A percentile compares a stretch with the other conserved stretches of the same genome.
phyloP scores from a whole-genome alignment of 495 filamentous ascomycete species.

The Evernia prunastri region DNA sequence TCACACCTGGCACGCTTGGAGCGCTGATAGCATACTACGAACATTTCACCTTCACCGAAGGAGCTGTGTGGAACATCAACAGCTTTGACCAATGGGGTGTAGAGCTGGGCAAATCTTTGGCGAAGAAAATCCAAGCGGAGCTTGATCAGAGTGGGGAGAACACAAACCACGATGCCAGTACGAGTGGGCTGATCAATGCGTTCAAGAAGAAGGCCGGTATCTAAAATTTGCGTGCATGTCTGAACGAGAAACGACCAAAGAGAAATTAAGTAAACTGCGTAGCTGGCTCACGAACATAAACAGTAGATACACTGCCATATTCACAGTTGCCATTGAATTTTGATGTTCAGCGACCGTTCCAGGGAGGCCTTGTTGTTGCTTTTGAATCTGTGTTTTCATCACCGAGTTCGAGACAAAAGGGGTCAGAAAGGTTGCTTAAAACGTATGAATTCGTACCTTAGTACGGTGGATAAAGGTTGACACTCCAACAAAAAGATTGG shows the following conservation, averaged over 20 bases:
- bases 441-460: too few species aligned
- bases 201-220: slow-evolving; percentile 65
- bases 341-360: not conserved
- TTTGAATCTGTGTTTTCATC: not conserved
- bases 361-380: not conserved
- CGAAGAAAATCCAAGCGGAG: slow-evolving; percentile 80
- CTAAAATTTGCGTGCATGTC: not conserved
- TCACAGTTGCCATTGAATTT: not conserved
- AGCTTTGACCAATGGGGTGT: slow-evolving; percentile 99
- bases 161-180: slow-evolving; percentile 72
- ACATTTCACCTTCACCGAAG: slow-evolving; percentile 96
- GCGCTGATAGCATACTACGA: slow-evolving; percentile 98
- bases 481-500: too few species aligned
- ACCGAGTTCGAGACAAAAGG: too few species aligned
- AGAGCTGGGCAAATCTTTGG: slow-evolving; percentile 91
- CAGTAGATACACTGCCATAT: not conserved
- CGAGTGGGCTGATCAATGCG: slow-evolving; percentile 77
- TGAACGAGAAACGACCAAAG: not conserved
- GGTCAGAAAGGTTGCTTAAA: too few species aligned
- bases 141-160: slow-evolving; percentile 67
- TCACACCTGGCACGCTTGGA: slow-evolving; percentile 88
- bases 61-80: slow-evolving; percentile 98
- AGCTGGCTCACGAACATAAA: slow-evolving; percentile 4
- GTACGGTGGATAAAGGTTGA: too few species aligned
- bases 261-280: not conserved